These are phyloP conservation scores for Staphylotrichum tortipilum DNA, from an alignment of 495 filamentous ascomycete genomes.

Conservation along the genomic window DNA sequence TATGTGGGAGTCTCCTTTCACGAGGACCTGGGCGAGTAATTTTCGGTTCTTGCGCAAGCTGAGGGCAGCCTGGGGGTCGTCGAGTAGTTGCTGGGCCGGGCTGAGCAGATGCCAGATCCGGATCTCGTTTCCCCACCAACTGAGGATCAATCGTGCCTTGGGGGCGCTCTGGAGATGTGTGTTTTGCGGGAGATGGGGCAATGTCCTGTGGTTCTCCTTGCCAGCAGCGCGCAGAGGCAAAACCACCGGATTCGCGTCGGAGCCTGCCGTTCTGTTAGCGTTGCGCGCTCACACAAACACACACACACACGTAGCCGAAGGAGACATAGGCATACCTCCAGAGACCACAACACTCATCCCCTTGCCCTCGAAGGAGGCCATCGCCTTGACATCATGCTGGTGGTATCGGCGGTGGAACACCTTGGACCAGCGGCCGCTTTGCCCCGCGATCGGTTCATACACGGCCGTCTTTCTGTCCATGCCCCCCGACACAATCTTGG, in stretches of 20 bases:
- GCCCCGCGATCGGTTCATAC: constrained; percentile 57
- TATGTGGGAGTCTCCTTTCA: constrained; percentile 81
- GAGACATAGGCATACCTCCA: constrained; percentile 70
- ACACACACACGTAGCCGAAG: too few relatives aligned
- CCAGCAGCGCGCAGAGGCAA: constrained; percentile 72
- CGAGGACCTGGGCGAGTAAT: constrained; percentile 60
- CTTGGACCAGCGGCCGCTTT: constrained; percentile 66
- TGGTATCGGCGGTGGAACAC: constrained; percentile 77
- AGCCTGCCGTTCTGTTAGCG: constrained; percentile 51
- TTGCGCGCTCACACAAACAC: constrained; percentile 1
- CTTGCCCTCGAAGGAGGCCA: constrained; percentile 80
- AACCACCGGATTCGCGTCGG: constrained; percentile 74
- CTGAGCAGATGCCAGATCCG: constrained; percentile 66
- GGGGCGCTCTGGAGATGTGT: constrained; percentile 61
- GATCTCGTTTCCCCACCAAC: constrained; percentile 89
- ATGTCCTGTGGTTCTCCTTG: constrained; percentile 67
- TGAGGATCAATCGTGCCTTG: constrained; percentile 64
- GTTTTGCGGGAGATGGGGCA: constrained; percentile 73
- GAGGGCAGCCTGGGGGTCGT: constrained; percentile 25
- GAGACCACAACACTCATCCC: constrained; percentile 81
- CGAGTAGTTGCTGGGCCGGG: constrained; percentile 40
- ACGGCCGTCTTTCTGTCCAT: constrained; percentile 81
- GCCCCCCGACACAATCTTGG: constrained; percentile 79
- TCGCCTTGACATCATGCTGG: constrained; percentile 86
- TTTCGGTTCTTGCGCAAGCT: constrained; percentile 41